Conservation (phyloP, 2,329 filamentous ascomycete species). For the Paecilomyces variotii region DNA sequence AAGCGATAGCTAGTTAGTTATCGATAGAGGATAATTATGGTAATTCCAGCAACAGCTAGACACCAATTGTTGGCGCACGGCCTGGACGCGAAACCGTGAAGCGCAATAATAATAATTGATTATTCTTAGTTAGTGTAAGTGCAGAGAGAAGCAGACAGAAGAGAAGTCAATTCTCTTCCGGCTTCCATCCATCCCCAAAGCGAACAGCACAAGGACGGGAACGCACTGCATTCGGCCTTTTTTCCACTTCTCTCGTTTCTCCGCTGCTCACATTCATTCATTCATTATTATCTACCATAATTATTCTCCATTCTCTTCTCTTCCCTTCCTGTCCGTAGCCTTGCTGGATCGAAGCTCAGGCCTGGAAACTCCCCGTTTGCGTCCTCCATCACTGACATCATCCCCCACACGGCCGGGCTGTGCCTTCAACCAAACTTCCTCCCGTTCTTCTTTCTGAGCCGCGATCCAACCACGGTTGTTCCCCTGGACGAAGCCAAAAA, state of each 20-base stretch:
- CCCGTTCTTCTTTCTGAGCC: background rate
- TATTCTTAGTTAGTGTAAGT: too few species aligned
- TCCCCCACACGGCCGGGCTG: conserved; percentile 1
- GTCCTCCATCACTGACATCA: conserved; percentile 2
- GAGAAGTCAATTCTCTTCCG: background rate
- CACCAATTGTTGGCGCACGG: background rate
- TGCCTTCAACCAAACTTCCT: background rate
- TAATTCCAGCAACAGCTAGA: background rate
- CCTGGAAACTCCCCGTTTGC: background rate
- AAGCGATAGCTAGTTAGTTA: background rate
- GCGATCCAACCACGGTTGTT: background rate
- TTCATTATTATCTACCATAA: background rate
- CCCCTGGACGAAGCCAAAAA: background rate
- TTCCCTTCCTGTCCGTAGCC: conserved; percentile 4
- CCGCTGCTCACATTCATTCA: background rate
- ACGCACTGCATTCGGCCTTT: conserved; percentile 1
- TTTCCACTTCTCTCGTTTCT: background rate
- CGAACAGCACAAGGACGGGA: background rate
- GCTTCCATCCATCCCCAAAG: background rate
- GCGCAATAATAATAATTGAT: too few species aligned
- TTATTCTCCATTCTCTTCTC: conserved; percentile 7
- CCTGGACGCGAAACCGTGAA: too few species aligned
- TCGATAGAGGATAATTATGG: background rate
- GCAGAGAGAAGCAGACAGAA: background rate
- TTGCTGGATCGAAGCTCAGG: conserved; percentile 2